A percentile compares a stretch with the other conserved stretches of the same genome.
Evolutionary conservation across 441 rosid species (phyloP).

Genomic region (Dalechampia spathulata): DNA sequence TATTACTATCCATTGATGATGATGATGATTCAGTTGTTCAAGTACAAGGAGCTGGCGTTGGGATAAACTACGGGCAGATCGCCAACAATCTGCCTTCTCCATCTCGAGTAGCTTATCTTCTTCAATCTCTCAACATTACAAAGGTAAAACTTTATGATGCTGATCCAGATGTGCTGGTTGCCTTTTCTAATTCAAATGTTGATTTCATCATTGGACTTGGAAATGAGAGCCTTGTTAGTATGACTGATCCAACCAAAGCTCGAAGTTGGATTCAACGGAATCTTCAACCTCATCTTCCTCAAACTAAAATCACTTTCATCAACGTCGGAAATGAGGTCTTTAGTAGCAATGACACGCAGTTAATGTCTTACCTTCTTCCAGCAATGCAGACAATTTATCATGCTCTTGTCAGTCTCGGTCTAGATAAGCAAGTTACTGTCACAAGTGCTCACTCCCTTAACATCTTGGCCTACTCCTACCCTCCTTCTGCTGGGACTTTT

Average conservation of each 20-base stretch:
- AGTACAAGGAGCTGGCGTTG: constrained; percentile 25
- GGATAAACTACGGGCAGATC: constrained; percentile 58
- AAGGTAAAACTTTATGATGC: constrained; percentile 53
- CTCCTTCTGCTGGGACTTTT: constrained; percentile 71
- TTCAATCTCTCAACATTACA: constrained; percentile 39
- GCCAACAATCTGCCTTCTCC: constrained; percentile 52
- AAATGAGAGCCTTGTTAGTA: constrained; percentile 27
- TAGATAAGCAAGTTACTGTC: constrained; percentile 53
- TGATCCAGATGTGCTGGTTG: constrained; percentile 35
- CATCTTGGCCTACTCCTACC: constrained; percentile 46
- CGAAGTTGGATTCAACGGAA: constrained; percentile 38
- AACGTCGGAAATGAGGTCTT: constrained; percentile 49
- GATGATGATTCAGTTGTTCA: constrained; percentile 11
- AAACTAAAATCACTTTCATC: constrained; percentile 39
- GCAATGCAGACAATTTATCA: constrained; percentile 38
- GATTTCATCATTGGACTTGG: constrained; percentile 52
- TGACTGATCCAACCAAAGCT: constrained; percentile 37
- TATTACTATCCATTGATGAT: background rate
- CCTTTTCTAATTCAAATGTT: constrained; percentile 36
- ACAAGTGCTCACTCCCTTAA: constrained; percentile 59
- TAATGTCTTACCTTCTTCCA: constrained; percentile 34
- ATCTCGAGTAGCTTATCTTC: constrained; percentile 29
- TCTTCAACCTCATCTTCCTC: constrained; percentile 35
- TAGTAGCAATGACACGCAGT: constrained; percentile 20
- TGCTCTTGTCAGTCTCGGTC: constrained; percentile 35